Evolutionary conservation across 352 stramenopile genomes (phyloP).

Genomic region (Phytophthora foliorum): DNA sequence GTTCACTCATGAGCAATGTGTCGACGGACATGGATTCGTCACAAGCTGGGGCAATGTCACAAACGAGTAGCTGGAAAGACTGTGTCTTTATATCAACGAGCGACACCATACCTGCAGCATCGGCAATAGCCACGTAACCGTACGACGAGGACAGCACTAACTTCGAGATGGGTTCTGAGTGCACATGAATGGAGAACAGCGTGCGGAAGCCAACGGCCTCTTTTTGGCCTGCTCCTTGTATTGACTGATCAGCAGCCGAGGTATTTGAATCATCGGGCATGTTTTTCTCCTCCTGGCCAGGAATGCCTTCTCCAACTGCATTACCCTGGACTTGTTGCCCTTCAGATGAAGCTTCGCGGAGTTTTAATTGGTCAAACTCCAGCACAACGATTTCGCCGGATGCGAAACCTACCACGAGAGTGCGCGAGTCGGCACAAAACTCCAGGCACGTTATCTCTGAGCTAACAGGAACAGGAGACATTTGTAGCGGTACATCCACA

Average conservation of each 20-base stretch:
- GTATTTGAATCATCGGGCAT: neutral
- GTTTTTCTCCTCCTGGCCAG: neutral
- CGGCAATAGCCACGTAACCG: conserved; percentile 60
- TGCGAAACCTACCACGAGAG: conserved; percentile 61
- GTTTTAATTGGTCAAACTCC: conserved; percentile 44
- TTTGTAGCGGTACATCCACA: conserved; percentile 49
- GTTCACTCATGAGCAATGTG: conserved; percentile 69
- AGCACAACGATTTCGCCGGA: conserved; percentile 68
- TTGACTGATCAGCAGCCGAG: neutral
- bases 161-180: conserved; percentile 63
- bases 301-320: neutral
- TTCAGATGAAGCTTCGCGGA: conserved; percentile 11
- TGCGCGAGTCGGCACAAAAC: conserved; percentile 59
- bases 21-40: conserved; percentile 68
- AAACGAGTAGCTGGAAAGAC: conserved; percentile 67
- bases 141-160: conserved; percentile 62
- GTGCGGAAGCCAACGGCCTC: conserved; percentile 49
- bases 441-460: conserved; percentile 51
- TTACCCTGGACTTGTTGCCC: neutral
- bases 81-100: conserved; percentile 63
- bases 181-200: conserved; percentile 65
- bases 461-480: conserved; percentile 44
- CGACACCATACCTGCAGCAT: conserved; percentile 67
- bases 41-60: conserved; percentile 47
- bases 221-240: conserved; percentile 17